Conservation (phyloP, 257 asterid species). For the Perilla frutescens region DNA sequence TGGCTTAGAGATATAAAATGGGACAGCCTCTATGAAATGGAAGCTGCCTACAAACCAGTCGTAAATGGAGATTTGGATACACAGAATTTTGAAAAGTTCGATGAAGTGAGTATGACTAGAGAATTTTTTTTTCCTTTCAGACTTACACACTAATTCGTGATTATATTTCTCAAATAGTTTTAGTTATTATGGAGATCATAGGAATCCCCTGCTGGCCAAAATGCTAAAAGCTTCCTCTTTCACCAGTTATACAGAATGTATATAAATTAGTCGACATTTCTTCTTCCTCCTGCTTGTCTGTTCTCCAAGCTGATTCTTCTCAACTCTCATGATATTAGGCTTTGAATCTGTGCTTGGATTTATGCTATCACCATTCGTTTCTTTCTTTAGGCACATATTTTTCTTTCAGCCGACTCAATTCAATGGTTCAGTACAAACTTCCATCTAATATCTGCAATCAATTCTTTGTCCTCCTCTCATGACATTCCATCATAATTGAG, state of each 20-base stretch:
- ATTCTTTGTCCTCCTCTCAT: neutral
- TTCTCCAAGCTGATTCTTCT: neutral
- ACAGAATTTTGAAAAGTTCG: slow-evolving; percentile 92
- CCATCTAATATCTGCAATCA: neutral
- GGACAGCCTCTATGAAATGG: slow-evolving; percentile 92
- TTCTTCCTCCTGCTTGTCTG: neutral
- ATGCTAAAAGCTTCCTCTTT: neutral
- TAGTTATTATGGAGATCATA: neutral
- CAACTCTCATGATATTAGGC: neutral
- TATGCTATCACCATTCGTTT: neutral
- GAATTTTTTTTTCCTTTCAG: neutral
- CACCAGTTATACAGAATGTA: neutral
- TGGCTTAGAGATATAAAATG: slow-evolving; percentile 82
- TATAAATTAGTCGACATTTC: neutral
- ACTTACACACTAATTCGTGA: slow-evolving; percentile 3
- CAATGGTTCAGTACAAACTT: neutral
- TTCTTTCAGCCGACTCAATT: too few species aligned
- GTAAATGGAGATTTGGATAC: slow-evolving; percentile 93
- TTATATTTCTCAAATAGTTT: neutral
- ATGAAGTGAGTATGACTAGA: slow-evolving; percentile 61
- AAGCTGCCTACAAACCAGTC: slow-evolving; percentile 90
- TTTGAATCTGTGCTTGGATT: neutral
- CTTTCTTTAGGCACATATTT: neutral
- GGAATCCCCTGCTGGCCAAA: neutral
- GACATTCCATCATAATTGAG: neutral